Conservation (phyloP, 2,329 filamentous ascomycete species). For the Fusarium buxicola region DNA sequence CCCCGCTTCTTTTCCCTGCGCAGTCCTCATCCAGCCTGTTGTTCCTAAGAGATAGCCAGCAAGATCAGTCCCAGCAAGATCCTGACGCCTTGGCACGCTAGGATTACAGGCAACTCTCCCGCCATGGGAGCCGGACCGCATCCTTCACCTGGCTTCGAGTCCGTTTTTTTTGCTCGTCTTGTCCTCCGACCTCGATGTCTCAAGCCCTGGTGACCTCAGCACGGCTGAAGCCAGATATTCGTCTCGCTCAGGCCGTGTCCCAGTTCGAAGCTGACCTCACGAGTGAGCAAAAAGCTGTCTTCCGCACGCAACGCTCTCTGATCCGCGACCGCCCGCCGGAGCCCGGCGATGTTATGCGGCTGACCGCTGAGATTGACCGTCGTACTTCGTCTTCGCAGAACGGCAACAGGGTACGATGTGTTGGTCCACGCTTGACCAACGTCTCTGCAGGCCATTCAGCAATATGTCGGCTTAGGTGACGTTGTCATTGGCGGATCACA, state of each 20-base stretch:
- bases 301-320: conserved; percentile 39
- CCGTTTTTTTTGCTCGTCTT: too few relatives aligned
- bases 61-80: too few relatives aligned
- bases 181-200: too few relatives aligned
- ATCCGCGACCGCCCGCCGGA: conserved; percentile 42
- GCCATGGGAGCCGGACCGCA: too few relatives aligned
- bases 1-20: too few relatives aligned
- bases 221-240: conserved; percentile 51
- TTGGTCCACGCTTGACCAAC: conserved; percentile 56
- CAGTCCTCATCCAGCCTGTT: too few relatives aligned
- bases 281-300: conserved; percentile 49
- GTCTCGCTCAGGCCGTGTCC: conserved; percentile 55
- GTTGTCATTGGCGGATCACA: conserved; percentile 55
- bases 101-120: too few relatives aligned
- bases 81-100: too few relatives aligned
- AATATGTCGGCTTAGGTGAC: conserved; percentile 56
- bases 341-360: conserved; percentile 53
- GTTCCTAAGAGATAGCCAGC: too few relatives aligned
- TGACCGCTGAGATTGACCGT: conserved; percentile 54
- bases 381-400: conserved; percentile 22
- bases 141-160: too few relatives aligned
- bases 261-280: conserved; percentile 54
- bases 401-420: conserved; percentile 44
- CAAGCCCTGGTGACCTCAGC: too few relatives aligned
- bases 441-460: conserved; percentile 54